These are phyloP conservation scores for Plenodomus tracheiphilus DNA, from an alignment of 2,329 filamentous ascomycete species.

Conservation along the genomic window DNA sequence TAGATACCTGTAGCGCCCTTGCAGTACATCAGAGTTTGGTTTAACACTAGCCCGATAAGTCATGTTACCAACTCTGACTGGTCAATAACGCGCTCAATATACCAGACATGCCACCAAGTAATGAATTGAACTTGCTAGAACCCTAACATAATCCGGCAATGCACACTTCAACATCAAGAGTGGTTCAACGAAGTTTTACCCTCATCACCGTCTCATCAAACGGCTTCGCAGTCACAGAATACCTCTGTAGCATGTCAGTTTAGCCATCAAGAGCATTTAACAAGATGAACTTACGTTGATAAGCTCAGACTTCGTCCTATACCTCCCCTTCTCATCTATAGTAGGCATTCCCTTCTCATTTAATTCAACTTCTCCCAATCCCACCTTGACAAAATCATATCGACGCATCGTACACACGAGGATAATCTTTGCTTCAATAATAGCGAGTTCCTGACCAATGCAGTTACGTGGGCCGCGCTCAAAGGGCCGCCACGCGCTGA, in stretches of 20 bases:
- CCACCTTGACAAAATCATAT: constrained; percentile 42
- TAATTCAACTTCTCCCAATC: constrained; percentile 31
- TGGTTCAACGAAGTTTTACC: constrained; percentile 16
- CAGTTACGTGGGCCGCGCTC: constrained; percentile 60
- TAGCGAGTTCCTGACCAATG: constrained; percentile 61
- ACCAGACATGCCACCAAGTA: too few species aligned
- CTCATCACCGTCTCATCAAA: constrained; percentile 38
- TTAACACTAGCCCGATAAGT: too few species aligned
- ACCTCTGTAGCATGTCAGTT: constrained; percentile 25
- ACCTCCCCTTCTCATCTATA: constrained; percentile 33
- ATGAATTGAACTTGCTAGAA: too few species aligned
- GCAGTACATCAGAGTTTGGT: too few species aligned
- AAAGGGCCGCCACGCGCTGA: constrained; percentile 59
- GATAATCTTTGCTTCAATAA: constrained; percentile 57
- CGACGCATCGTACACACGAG: constrained; percentile 47
- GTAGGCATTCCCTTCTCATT: constrained; percentile 29
- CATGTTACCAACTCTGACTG: too few species aligned
- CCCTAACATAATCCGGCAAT: too few species aligned
- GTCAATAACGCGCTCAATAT: too few species aligned
- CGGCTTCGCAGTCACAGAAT: constrained; percentile 36
- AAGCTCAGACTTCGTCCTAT: constrained; percentile 34
- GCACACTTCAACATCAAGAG: too few species aligned
- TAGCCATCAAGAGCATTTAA: background rate
- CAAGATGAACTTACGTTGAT: constrained; percentile 34
- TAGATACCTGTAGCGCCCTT: too few species aligned